Base-by-base conservation (phyloP, 805 yeast genomes). In the Ogataea trehaloabstinens region DNA sequence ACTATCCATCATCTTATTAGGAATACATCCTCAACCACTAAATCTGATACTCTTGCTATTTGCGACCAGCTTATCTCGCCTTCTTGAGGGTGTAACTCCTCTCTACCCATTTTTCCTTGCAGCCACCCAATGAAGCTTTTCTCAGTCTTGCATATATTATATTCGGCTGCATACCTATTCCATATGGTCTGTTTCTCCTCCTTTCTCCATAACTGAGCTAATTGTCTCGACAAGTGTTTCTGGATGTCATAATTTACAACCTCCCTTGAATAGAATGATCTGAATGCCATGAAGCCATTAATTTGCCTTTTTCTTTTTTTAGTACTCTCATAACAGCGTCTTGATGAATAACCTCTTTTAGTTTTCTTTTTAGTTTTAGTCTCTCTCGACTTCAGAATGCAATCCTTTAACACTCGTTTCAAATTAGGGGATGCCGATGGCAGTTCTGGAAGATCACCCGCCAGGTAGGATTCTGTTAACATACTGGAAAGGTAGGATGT, bases 111-210 rank as follows among this genome's bases (percentile, higher is more conserved):
- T 13, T 24, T 17, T 4, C 13, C 18, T 20, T 47, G 35, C 16
- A 52, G 45, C 61, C 58, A 55, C 2, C 18, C 30, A 6, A 27
- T 42, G 38, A 55, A 48, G 1, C 51, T 22, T 6, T 27, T 22
- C 2, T 17, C 16, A 10, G 42, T 21, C 6, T 31, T 20, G 2
- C 46, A 40, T 16, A 25, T 42, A 27, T 60, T 60, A 35, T 61
- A 65, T 28, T 60, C 61, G 12, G 44, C 46, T 3, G 66, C 61
- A 43, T 55, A 63, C 28, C 64, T 44, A 18, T 50, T 39, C 70
- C 70, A 65, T 0, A 54, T 35, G 3, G 38, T 38, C 37, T 62
- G 58, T 15, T 52, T 38, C 4, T 40, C 40, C 13, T 64, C 64
- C 1, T 25, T 17, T 7, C 38, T 41, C 70, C 70, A 65, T 1